Evolutionary conservation across 2,329 filamentous ascomycete genomes (phyloP).

Genomic region (Lachnellula arida): DNA sequence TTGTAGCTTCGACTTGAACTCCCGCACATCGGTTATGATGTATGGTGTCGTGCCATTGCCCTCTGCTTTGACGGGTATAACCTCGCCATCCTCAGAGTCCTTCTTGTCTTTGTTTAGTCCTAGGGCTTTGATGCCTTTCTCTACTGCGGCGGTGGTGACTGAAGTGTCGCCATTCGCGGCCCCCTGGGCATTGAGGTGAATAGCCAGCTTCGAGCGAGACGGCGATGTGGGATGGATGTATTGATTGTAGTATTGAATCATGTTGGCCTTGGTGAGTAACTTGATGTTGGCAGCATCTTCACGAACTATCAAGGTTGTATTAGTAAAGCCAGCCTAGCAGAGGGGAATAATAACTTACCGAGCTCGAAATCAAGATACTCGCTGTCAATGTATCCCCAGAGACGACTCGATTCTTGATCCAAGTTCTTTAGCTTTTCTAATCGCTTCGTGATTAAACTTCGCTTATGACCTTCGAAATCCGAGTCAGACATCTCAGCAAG

Average conservation of each 20-base stretch:
- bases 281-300: slow-evolving; percentile 73
- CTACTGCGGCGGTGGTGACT: slow-evolving; percentile 32
- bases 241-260: slow-evolving; percentile 72
- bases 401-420: slow-evolving; percentile 72
- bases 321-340: slow-evolving; percentile 2
- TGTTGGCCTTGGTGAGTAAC: slow-evolving; percentile 69
- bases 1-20: slow-evolving; percentile 72
- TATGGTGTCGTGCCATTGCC: slow-evolving; percentile 49
- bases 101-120: slow-evolving; percentile 28
- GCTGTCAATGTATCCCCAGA: slow-evolving; percentile 79
- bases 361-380: slow-evolving; percentile 89
- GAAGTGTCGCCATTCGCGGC: slow-evolving; percentile 39
- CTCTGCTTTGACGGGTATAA: slow-evolving; percentile 15
- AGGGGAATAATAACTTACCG: slow-evolving; percentile 49
- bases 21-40: slow-evolving; percentile 71
- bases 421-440: slow-evolving; percentile 92
- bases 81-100: slow-evolving; percentile 17
- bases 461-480: slow-evolving; percentile 88
- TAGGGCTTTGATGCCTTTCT: slow-evolving; percentile 36
- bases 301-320: slow-evolving; percentile 17
- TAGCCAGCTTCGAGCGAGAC: slow-evolving; percentile 72
- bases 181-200: slow-evolving; percentile 76
- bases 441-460: slow-evolving; percentile 79
- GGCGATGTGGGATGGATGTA: slow-evolving; percentile 72
- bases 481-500: slow-evolving; percentile 72